A percentile compares a stretch with the other conserved stretches of the same genome.
Conservation (phyloP, 305 asterid genomes). For the Plantago lanceolata region DNA sequence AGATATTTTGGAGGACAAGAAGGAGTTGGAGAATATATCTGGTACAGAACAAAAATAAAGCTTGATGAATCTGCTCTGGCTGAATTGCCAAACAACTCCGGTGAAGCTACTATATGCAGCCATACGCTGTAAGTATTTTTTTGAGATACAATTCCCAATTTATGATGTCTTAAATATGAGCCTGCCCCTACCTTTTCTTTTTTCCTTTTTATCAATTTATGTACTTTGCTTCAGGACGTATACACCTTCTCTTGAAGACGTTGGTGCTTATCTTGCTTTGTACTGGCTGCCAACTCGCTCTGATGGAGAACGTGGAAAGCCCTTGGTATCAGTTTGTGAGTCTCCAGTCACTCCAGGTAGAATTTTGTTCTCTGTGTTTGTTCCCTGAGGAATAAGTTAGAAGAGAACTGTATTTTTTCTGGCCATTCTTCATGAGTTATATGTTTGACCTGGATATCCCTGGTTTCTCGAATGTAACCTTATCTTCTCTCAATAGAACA, state of each 20-base stretch:
- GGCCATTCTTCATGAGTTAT: too few relatives aligned
- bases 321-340: slow-evolving; percentile 64
- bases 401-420: too few relatives aligned
- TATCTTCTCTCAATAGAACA: slow-evolving; percentile 11
- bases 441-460: neutral
- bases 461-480: slow-evolving; percentile 4
- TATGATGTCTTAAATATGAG: neutral
- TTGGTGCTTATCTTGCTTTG: slow-evolving; percentile 76
- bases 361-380: slow-evolving; percentile 14
- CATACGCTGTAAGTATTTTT: slow-evolving; percentile 55
- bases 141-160: slow-evolving; percentile 14
- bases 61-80: slow-evolving; percentile 56
- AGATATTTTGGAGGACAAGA: slow-evolving; percentile 88
- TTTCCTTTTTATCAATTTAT: slow-evolving; percentile 14
- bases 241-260: slow-evolving; percentile 75
- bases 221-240: slow-evolving; percentile 52
- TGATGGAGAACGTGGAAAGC: slow-evolving; percentile 70
- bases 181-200: neutral
- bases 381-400: too few relatives aligned
- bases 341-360: slow-evolving; percentile 87
- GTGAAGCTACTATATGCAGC: slow-evolving; percentile 49
- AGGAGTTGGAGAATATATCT: slow-evolving; percentile 76
- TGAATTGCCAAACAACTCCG: slow-evolving; percentile 46
- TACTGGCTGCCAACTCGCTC: slow-evolving; percentile 80
- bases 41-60: slow-evolving; percentile 80